Evolutionary conservation across 2,329 filamentous ascomycete genomes (phyloP), one percentile per base, ranked within the genome.

Genomic region (Sporothrix pallida): DNA sequence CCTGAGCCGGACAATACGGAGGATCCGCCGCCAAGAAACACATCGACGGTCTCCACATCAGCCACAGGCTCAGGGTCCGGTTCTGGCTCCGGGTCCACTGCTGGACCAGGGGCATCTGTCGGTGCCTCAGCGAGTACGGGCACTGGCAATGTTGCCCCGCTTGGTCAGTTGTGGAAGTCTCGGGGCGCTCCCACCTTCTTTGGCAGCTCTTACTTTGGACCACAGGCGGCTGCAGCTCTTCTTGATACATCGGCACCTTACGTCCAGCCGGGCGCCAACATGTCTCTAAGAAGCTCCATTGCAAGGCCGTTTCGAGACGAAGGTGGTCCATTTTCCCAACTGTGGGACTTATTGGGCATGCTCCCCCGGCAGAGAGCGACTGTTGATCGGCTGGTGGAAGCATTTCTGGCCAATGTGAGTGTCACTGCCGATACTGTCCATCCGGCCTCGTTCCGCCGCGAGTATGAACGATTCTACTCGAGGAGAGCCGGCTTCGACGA

Each of bases 341-440:
- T 83, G 13, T 84, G 83, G 83, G 83, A 84, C 65, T 75, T 84
- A 0, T 77, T 84, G 4, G 83, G 83, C 0, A 74, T 80, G 1
- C 74, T 84, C 7, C 83, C 83, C 1, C 79, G 82, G 1, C 80
- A 80, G 46, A 83, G 82, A 74, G 76, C 79, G 0, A 80, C 79
- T 0, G 82, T 82, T 0, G 82, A 83, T 60, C 77, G 79, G 3
- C 76, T 84, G 17, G 79, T 80, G 2, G 76, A 80, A 10, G 75
- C 76, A 23, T 83, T 83, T 68, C 70, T 83, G 7, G 74, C 78
- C 0, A 80, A 84, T 72, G 78, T 83, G 7, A 83, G 82, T 68
- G 79, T 78, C 77, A 77, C 80, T 5, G 80, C 81, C 54, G 81
- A 84, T 73, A 79, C 79, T 0, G 80, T 84, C 0, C 80, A 83